Percentiles rank a stretch among this genome's conserved stretches.
Conservation (phyloP, 2,329 filamentous ascomycete genomes). For the Grosmannia huntii region DNA sequence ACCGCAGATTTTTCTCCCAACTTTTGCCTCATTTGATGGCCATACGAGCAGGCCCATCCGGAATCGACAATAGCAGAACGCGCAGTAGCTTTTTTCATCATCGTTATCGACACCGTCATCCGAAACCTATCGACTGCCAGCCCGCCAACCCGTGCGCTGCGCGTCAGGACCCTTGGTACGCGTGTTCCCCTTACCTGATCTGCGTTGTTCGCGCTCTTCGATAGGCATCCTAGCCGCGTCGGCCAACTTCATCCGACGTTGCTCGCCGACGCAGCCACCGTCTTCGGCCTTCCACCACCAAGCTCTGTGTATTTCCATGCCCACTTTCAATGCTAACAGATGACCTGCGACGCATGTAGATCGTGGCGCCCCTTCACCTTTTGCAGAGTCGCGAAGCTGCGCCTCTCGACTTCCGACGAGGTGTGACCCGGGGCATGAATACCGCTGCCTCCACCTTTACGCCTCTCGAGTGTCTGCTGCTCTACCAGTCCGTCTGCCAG, state of each 20-base stretch:
- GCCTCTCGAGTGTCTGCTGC: conserved; percentile 22
- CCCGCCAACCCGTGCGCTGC: not conserved
- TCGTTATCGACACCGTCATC: not conserved
- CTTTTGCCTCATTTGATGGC: not conserved
- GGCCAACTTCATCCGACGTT: not conserved
- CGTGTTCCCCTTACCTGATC: not conserved
- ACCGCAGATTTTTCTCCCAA: conserved; percentile 1
- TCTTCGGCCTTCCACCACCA: not conserved
- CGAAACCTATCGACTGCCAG: not conserved
- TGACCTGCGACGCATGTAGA: conserved; percentile 4
- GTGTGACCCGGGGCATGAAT: conserved; percentile 23
- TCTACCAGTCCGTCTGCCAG: conserved; percentile 20
- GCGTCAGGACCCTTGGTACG: not conserved
- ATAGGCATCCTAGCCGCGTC: not conserved
- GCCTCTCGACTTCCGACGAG: conserved; percentile 21
- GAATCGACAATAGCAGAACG: not conserved
- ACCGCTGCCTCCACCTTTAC: conserved; percentile 16
- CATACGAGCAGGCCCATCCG: not conserved
- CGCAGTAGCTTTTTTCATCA: not conserved
- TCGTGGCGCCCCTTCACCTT: conserved; percentile 24
- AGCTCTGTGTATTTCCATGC: not conserved
- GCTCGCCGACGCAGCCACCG: not conserved
- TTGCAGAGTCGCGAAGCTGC: conserved; percentile 19
- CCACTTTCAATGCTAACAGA: not conserved
- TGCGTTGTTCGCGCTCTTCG: not conserved